Base-by-base conservation (phyloP, 176 grass and related monocot genomes). In the Microstegium vimineum region DNA sequence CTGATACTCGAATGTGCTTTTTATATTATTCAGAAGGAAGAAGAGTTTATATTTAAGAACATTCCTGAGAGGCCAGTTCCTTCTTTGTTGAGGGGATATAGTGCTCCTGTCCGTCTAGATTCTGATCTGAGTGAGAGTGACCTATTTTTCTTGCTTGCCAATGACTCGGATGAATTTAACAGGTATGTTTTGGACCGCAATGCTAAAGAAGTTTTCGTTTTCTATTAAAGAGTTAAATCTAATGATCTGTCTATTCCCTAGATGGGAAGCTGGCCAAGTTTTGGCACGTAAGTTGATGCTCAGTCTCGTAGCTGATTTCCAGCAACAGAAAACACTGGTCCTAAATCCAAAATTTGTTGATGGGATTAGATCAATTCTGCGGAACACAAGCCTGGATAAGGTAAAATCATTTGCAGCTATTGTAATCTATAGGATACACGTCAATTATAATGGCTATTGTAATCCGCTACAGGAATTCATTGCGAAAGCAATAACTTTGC, bases 111-210 rank as follows among this genome's bases (percentile, higher is more conserved):
- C 77, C 96, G 91, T 79, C 93, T 99, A 85, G 89, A 99, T 89
- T 93, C 96, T 66, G 96, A 95, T 88, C 90, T 99, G 74, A 89
- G 41, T 28, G 91, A 93, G 72, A 89, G 79, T 16, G 93, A 99
- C 86, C 79, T 99, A 38, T 95, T 95, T 85, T 99, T 99, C 87
- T 85, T 99, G 52, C 85, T 99, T 82, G 96, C 96, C 84, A 88
- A 95, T 93, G 96, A 99, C 84, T 95, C 93, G 17, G 93, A 99
- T 79, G 96, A 99, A 82, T 99, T 99, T 88, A 95, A 95, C 87
- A 91, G 96, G 96, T 99, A 80, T 65, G 51, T 5, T 47, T 51
- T 14, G 22, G 28, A 42, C 73, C 30, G 12, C 26, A 32, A 65
- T 6, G n/a, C 8, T 83, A 43, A 72, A 70, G 18, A 42, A 38